Evolutionary conservation across 768 basidiomycete species (phyloP), one percentile per base, ranked within the genome.

Genomic region (Mycena polygramma): DNA sequence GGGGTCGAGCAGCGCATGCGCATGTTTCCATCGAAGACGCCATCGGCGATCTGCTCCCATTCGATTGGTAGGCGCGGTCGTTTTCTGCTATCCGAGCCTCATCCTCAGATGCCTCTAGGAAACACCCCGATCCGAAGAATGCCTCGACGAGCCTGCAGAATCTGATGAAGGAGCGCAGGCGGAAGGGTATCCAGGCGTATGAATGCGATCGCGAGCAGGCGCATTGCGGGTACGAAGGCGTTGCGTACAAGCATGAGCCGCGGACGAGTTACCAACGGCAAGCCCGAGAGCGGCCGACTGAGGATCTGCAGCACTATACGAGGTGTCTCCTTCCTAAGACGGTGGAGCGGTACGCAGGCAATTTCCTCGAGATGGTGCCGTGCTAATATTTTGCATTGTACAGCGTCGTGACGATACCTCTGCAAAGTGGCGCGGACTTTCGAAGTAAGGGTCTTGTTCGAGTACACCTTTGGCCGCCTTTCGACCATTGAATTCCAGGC

Each of bases 281-380:
- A 57, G 89, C 87, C 15, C 84, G 92, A 39, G 57, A 75, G 58
- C 79, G 76, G n/a, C 77, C 78, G 7, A 86, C 87, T 0, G 78
- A 52, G 24, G 83, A 92, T 73, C 78, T 92, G 0, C 93, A 94
- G 72, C 94, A 94, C 24, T 90, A 85, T 74, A 94, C 93, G 0
- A 83, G 85, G 43, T 84, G 84, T 49, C 81, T 91, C 22, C 77
- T 84, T 13, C 73, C 82, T 1, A 82, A 79, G 41, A 90, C 86
- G 36, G 88, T 93, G 19, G 85, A 89, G 75, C 83, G 91, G 93
- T 88, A 70, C 61, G 66, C 20, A 1, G 1, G 30, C 30, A 30
- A 30, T 63, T 52, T 36, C 35, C 37, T 22, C 52, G 30, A 14
- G 30, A 26, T 35, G 39, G 13, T 43, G 24, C 35, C 54, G 22